A percentile compares a stretch with the other conserved stretches of the same genome.
phyloP scores from a whole-genome alignment of 73 alveolate genomes.

The Uronychia binucleata region DNA sequence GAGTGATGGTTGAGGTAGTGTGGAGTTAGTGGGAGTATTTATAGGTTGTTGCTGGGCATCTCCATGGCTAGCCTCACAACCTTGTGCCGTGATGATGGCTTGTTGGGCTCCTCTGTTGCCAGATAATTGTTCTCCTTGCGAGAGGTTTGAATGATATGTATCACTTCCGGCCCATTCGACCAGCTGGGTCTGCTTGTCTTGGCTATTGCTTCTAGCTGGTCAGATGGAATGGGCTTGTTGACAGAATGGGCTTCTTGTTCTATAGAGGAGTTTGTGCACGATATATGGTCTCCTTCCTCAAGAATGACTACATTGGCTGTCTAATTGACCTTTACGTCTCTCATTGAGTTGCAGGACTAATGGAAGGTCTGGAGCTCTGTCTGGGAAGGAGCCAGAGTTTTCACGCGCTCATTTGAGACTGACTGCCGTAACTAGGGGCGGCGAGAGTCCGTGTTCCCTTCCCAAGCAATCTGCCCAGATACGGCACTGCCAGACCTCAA shows the following conservation, averaged over 20 bases:
- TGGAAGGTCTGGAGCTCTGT: not conserved
- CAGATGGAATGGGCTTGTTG: not conserved
- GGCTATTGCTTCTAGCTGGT: no score
- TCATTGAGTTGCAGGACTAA: not conserved
- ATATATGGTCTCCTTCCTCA: not conserved
- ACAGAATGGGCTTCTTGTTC: not conserved
- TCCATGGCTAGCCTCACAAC: no score
- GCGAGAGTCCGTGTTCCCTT: no score
- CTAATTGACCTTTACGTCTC: not conserved
- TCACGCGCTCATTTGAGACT: not conserved
- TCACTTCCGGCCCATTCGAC: not conserved
- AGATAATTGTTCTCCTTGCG: not conserved
- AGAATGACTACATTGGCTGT: not conserved
- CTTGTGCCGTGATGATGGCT: no score
- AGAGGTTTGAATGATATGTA: not conserved
- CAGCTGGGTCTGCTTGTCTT: not conserved
- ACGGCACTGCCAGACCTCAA: not conserved
- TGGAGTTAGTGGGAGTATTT: no score
- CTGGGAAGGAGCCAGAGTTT: not conserved
- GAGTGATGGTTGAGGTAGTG: no score
- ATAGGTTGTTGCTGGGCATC: no score
- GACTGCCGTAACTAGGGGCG: no score
- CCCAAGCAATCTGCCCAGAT: no score
- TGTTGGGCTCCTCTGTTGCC: not conserved
- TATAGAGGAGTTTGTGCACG: not conserved